Conservation (phyloP, 176 grass and related monocot species). For the Ensete ventricosum region DNA sequence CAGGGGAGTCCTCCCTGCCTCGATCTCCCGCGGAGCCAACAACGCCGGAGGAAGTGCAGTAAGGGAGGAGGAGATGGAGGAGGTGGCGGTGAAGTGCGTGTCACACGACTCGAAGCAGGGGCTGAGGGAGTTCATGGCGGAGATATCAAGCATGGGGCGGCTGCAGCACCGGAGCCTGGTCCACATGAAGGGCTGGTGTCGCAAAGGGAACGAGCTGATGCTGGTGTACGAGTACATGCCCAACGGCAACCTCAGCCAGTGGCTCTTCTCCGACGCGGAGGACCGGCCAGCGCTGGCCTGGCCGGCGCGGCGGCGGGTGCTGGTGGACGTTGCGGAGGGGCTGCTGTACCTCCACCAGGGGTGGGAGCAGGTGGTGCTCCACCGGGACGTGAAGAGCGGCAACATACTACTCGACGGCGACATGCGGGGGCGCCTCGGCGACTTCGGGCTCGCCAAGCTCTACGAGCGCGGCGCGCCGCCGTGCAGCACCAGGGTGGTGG, state of each 20-base stretch:
- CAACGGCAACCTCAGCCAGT: slow-evolving; percentile 36
- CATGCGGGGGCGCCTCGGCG: slow-evolving; percentile 34
- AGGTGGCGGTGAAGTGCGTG: slow-evolving; percentile 39
- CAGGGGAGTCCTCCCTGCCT: background rate
- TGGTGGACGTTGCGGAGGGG: slow-evolving; percentile 28
- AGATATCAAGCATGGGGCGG: slow-evolving; percentile 36
- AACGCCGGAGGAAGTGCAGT: background rate
- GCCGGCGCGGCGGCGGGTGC: slow-evolving; percentile 22
- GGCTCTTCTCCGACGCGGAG: slow-evolving; percentile 18
- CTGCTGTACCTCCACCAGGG: slow-evolving; percentile 36
- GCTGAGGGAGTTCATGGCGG: slow-evolving; percentile 36
- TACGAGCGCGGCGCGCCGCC: slow-evolving; percentile 32
- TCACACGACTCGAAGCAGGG: slow-evolving; percentile 39
- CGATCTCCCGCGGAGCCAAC: background rate
- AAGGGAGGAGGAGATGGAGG: slow-evolving; percentile 4
- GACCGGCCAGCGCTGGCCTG: slow-evolving; percentile 12
- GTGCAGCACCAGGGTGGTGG: slow-evolving; percentile 31
- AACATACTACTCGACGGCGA: slow-evolving; percentile 29
- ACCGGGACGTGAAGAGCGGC: slow-evolving; percentile 36
- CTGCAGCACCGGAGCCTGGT: slow-evolving; percentile 41
- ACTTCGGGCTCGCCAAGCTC: slow-evolving; percentile 41
- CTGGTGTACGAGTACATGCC: slow-evolving; percentile 48
- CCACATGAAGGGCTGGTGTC: slow-evolving; percentile 37
- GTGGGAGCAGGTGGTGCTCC: slow-evolving; percentile 42
- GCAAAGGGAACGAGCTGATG: slow-evolving; percentile 32